A percentile compares a stretch with the other conserved stretches of the same genome.
phyloP scores from a whole-genome alignment of 1,284 basidiomycete genomes.

The Apiotrichum siamense region DNA sequence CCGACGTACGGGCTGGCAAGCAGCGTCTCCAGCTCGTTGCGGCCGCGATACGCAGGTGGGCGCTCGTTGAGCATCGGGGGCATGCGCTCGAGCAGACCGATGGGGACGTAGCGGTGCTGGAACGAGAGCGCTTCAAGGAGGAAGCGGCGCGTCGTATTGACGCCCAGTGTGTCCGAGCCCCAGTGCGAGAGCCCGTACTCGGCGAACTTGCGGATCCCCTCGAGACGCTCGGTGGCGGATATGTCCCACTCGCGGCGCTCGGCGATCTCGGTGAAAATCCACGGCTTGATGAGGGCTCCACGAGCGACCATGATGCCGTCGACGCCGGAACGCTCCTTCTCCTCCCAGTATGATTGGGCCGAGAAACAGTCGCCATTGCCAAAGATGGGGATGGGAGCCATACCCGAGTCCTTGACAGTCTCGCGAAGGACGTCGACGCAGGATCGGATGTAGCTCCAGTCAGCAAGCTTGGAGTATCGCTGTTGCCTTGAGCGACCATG shows the following conservation, averaged over 20 bases:
- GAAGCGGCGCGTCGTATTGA: slow-evolving; percentile 89
- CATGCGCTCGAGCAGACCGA: slow-evolving; percentile 81
- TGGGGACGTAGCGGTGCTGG: slow-evolving; percentile 89
- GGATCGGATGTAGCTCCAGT: slow-evolving; percentile 84
- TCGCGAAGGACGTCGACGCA: slow-evolving; percentile 82
- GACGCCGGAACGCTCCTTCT: slow-evolving; percentile 69
- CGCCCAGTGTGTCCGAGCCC: slow-evolving; percentile 80
- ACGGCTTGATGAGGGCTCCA: slow-evolving; percentile 90
- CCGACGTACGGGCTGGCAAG: slow-evolving; percentile 70
- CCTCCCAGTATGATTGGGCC: slow-evolving; percentile 58
- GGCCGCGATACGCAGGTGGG: slow-evolving; percentile 74
- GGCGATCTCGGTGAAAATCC: slow-evolving; percentile 94
- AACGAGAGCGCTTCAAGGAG: slow-evolving; percentile 92
- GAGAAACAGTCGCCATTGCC: slow-evolving; percentile 94
- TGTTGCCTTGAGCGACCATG: slow-evolving; percentile 91
- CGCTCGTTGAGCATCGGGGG: slow-evolving; percentile 84
- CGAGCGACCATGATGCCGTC: slow-evolving; percentile 94
- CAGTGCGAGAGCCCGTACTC: slow-evolving; percentile 69
- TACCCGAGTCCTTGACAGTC: slow-evolving; percentile 64
- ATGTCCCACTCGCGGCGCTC: slow-evolving; percentile 94
- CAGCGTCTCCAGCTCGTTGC: slow-evolving; percentile 82
- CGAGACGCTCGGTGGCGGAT: slow-evolving; percentile 79
- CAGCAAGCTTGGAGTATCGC: slow-evolving; percentile 73
- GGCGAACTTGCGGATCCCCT: slow-evolving; percentile 74
- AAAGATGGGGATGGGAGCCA: slow-evolving; percentile 83